Conservation (phyloP, 108 stramenopile species). For the Nannochloropsis salina region DNA sequence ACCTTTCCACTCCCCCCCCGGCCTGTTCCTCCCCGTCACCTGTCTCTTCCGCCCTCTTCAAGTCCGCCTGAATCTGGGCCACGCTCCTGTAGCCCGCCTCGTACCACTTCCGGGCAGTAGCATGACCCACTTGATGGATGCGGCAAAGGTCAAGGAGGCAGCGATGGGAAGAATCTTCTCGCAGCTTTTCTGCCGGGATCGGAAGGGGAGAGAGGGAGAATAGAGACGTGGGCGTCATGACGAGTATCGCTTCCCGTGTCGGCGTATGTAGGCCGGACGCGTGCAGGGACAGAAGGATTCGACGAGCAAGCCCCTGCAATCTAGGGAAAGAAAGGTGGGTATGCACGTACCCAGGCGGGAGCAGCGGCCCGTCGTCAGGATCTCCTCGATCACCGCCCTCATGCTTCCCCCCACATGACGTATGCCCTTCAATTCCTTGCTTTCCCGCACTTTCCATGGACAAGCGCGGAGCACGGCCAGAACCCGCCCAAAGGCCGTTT, state of each 20-base stretch:
- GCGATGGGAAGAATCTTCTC: background rate
- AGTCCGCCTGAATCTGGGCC: background rate
- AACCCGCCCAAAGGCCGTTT: background rate
- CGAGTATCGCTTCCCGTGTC: background rate
- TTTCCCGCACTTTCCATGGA: background rate
- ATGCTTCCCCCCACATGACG: background rate
- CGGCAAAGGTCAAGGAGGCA: background rate
- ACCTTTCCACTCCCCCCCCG: background rate
- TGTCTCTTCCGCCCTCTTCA: background rate
- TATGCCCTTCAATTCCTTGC: background rate
- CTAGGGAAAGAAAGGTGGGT: background rate
- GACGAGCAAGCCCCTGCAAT: background rate
- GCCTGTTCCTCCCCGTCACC: background rate
- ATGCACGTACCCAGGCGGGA: background rate
- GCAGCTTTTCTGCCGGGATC: background rate
- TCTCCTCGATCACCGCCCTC: constrained; percentile 1
- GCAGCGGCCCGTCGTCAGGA: background rate
- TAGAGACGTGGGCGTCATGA: background rate
- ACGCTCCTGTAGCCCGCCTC: background rate
- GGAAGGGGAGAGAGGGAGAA: background rate
- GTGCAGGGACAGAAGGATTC: background rate
- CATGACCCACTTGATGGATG: background rate
- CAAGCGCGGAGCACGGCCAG: background rate
- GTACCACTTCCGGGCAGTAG: background rate
- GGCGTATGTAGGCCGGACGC: too few species aligned